A percentile compares a stretch with the other conserved stretches of the same genome.
Conservation (phyloP, 306 rosid species). For the Castanea crenata region DNA sequence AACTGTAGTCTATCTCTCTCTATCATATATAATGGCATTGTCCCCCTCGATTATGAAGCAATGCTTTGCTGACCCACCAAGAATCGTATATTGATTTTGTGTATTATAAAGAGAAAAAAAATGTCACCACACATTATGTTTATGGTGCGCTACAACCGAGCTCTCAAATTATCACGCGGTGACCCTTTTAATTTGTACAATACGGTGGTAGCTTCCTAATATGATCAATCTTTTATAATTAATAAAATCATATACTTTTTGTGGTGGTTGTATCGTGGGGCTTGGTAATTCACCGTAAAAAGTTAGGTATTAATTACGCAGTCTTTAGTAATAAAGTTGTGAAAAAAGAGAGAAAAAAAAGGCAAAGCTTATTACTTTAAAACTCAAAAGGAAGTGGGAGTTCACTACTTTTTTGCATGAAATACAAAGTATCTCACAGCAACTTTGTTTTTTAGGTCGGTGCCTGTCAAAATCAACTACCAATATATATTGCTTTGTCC, state of each 20-base stretch:
- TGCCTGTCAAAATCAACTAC: conserved; percentile 57
- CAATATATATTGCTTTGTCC: conserved; percentile 28
- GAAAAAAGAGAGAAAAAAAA: conserved; percentile 9
- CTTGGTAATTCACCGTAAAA: conserved; percentile 20
- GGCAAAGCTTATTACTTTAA: conserved; percentile 29
- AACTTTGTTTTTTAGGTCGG: conserved; percentile 38
- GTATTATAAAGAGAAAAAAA: too few species aligned
- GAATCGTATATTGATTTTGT: background rate
- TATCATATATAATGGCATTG: background rate
- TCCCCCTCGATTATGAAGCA: background rate
- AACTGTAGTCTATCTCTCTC: background rate
- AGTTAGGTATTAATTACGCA: conserved; percentile 35
- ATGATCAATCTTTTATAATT: conserved; percentile 5
- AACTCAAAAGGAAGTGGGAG: conserved; percentile 31
- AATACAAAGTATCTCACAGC: conserved; percentile 34
- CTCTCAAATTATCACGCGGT: background rate
- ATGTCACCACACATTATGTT: background rate
- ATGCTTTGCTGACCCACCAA: background rate
- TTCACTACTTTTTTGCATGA: conserved; percentile 36
- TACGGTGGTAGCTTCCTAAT: background rate
- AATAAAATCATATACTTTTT: conserved; percentile 8
- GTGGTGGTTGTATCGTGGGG: conserved; percentile 35
- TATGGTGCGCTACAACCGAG: background rate
- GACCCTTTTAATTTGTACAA: background rate
- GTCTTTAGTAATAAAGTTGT: conserved; percentile 16